Evolutionary conservation across 108 stramenopile genomes (phyloP), one percentile per base, ranked within the genome.

Genomic region (Schizochytrium sp.): DNA sequence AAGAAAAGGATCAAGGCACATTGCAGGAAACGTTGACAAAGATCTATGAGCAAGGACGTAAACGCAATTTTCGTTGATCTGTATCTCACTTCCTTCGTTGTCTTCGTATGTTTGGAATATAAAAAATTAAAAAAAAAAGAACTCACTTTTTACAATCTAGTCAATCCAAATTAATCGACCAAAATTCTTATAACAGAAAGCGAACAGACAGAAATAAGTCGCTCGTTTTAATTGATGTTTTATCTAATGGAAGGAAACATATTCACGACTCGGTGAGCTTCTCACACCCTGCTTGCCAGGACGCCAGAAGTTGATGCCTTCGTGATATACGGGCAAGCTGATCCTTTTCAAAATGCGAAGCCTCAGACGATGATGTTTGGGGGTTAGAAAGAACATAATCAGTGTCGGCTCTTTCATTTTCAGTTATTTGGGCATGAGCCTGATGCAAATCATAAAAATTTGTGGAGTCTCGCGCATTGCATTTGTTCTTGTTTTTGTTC

Each of bases 11-110:
- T 10, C 4, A 19, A 13, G 28, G 28, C 8, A 83, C 53, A n/a
- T 53, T 83, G 8, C 50, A 83, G 3, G 76, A 49, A 13, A 83
- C 47, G 15, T 53, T 83, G 50, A 83, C 53, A 0, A 55, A 7
- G 28, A 83, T 83, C 10, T 83, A 83, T 83, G 5, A 83, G 28
- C 45, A 46, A 28, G 76, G 76, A 10, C 47, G 76, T 38, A 49
- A 55, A n/a, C 76, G 76, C 10, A 83, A 83, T 3, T 83, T 83
- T 50, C 5, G 53, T 38, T 83, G 72, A 72, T 17, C 17, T 17
- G 19, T 1, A 60, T n/a, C 59, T 60, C 28, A n/a, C 0, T 60
- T 60, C 17, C 59, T n/a, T n/a, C 28, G 1, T n/a, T 60, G 19
- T 60, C 59, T 60, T 60, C 59, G 19, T n/a, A n/a, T 60, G 17